Conservation (phyloP, 1,139 yeast genomes). For the Blastobotrys illinoisensis region DNA sequence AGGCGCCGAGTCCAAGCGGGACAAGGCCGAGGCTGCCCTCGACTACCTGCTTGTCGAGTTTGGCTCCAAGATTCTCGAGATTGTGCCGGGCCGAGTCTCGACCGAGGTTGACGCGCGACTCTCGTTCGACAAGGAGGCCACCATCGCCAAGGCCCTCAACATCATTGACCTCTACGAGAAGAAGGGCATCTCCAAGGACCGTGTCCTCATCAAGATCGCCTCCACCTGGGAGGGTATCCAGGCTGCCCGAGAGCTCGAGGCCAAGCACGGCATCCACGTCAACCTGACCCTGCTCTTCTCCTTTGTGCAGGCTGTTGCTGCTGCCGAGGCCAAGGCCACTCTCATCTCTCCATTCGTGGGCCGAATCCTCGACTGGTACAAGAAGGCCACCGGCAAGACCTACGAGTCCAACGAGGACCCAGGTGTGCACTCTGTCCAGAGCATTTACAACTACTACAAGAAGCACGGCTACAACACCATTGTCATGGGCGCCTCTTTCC, state of each 20-base stretch:
- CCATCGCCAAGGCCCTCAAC: slow-evolving; percentile 85
- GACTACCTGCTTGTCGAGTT: slow-evolving; percentile 93
- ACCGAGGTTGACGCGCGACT: slow-evolving; percentile 99
- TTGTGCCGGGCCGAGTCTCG: slow-evolving; percentile 98
- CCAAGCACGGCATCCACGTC: slow-evolving; percentile 86
- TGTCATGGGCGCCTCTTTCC: slow-evolving; percentile 99
- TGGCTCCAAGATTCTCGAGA: slow-evolving; percentile 86
- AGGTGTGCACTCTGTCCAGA: slow-evolving; percentile 88
- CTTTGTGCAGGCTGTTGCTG: slow-evolving; percentile 95
- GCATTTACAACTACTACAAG: slow-evolving; percentile 95
- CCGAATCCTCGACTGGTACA: slow-evolving; percentile 98
- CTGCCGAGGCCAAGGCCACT: slow-evolving; percentile 96
- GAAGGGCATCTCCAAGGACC: slow-evolving; percentile 78
- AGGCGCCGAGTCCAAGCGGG: slow-evolving; percentile 53
- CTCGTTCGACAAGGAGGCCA: slow-evolving; percentile 90
- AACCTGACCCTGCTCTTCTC: slow-evolving; percentile 95
- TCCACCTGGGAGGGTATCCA: slow-evolving; percentile 99
- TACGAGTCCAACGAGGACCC: slow-evolving; percentile 83
- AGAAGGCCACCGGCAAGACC: slow-evolving; percentile 86
- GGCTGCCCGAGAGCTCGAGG: slow-evolving; percentile 94
- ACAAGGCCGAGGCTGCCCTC: slow-evolving; percentile 69
- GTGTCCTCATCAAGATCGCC: slow-evolving; percentile 93
- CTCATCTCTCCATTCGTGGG: slow-evolving; percentile 98
- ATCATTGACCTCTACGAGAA: slow-evolving; percentile 79
- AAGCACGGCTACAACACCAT: slow-evolving; percentile 93